Base-by-base conservation (phyloP, 345 rosid genomes). In the Firmiana major region DNA sequence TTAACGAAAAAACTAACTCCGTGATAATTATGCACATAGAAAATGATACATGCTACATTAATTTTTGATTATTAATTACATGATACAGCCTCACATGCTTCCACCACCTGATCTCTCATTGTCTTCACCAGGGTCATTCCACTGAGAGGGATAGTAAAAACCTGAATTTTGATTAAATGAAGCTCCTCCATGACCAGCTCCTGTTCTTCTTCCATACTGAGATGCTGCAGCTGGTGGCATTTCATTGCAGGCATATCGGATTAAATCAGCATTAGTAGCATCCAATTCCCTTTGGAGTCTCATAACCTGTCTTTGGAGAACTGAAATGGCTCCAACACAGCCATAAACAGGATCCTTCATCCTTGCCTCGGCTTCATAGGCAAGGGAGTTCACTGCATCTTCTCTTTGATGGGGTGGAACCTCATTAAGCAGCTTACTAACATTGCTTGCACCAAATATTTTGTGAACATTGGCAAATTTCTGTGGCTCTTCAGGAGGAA, bases 391-490 rank as follows among this genome's bases (percentile, higher is more conserved):
- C 54, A 87, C 91, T 0, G 93, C 89, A 51, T 90, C 93, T 76
- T 88, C 91, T 54, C 93, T 74, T 59, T 90, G 93, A 70, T 88
- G 88, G 0, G 91, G 93, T 0, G 78, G 76, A 1, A 90, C 89
- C 49, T 90, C 93, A 7, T 87, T 81, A n/a, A 90, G 90, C 57
- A 90, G 88, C 80, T 90, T 90, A 75, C 90, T 87, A 5, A 88
- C 93, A 57, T 90, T 90, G 82, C 93, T 90, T 48, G 93, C 93
- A 22, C 93, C 91, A 53, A 90, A 90, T 63, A 90, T 90, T 63
- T 89, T 87, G 86, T 90, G 93, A 34, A 90, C 93, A 77, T 88
- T 88, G 21, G 88, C 88, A 55, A 89, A 89, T 55, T 89, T 89
- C 51, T 89, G 89, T 8, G 93, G 91, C 77, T 89, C 93, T 38